Percentiles rank a stretch among this genome's conserved stretches.
phyloP scores from a whole-genome alignment of 2,329 filamentous ascomycete genomes.

The Xylaria sp. region DNA sequence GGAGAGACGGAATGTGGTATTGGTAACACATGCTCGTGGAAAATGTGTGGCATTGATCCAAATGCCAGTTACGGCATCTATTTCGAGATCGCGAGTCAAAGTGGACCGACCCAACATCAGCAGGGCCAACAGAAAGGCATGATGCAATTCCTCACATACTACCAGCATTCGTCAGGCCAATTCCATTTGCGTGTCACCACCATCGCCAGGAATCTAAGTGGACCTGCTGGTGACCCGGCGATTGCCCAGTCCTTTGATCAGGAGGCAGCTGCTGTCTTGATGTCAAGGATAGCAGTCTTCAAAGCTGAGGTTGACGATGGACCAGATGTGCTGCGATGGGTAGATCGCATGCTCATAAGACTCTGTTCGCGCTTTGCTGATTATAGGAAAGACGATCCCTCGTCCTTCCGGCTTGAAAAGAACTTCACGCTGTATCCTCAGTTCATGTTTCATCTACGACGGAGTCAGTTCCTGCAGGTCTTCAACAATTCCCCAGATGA shows the following conservation, averaged over 20 bases:
- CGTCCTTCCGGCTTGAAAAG: slow-evolving; percentile 95
- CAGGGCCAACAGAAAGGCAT: slow-evolving; percentile 89
- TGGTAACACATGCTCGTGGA: slow-evolving; percentile 98
- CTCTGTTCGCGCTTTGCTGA: slow-evolving; percentile 96
- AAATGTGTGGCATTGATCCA: slow-evolving; percentile 98
- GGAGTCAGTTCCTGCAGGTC: slow-evolving; percentile 96
- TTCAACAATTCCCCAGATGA: slow-evolving; percentile 99
- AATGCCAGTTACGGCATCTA: slow-evolving; percentile 94
- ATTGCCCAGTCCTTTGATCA: slow-evolving; percentile 98
- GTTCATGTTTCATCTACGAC: slow-evolving; percentile 98
- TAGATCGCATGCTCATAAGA: slow-evolving; percentile 96
- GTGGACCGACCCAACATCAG: slow-evolving; percentile 82
- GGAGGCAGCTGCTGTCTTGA: slow-evolving; percentile 94
- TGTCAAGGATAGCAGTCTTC: slow-evolving; percentile 99
- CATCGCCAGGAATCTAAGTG: slow-evolving; percentile 86
- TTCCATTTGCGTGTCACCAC: slow-evolving; percentile 97
- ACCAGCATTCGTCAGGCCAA: slow-evolving; percentile 95
- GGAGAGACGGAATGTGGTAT: slow-evolving; percentile 98
- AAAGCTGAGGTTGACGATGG: slow-evolving; percentile 98
- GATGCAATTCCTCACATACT: slow-evolving; percentile 98
- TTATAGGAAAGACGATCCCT: slow-evolving; percentile 97
- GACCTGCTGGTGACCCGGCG: slow-evolving; percentile 90
- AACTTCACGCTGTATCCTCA: slow-evolving; percentile 99
- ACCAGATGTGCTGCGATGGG: slow-evolving; percentile 97
- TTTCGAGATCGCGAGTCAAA: slow-evolving; percentile 96